These are phyloP conservation scores for Elaeis guineensis DNA, from an alignment of 176 grass and related monocot genomes.

Conservation along the genomic window DNA sequence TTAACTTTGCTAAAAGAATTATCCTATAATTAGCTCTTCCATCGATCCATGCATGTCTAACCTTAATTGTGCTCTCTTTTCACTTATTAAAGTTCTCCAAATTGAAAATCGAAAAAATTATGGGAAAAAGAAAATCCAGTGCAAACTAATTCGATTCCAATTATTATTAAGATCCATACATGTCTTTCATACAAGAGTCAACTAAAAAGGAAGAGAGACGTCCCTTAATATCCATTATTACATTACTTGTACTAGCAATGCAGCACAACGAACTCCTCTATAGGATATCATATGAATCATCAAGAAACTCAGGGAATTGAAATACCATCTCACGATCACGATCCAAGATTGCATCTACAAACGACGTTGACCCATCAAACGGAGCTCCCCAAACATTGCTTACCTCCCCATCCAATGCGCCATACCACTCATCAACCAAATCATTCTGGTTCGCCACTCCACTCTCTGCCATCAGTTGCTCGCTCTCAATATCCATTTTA, in stretches of 20 bases:
- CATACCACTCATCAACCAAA: neutral
- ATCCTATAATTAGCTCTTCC: no score
- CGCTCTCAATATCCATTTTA: neutral
- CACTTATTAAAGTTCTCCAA: no score
- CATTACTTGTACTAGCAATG: neutral
- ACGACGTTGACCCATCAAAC: constrained; percentile 43
- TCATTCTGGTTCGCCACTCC: neutral
- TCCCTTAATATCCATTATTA: no score
- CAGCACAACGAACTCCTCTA: constrained; percentile 13
- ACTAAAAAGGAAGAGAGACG: no score
- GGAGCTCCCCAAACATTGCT: constrained; percentile 4
- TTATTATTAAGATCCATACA: no score
- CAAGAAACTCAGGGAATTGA: constrained; percentile 43
- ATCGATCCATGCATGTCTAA: no score
- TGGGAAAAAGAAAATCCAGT: no score
- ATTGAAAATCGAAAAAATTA: no score
- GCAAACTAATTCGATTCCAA: no score
- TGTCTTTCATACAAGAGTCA: no score
- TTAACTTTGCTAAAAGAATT: no score
- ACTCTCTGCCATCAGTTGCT: constrained; percentile 9
- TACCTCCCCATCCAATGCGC: neutral
- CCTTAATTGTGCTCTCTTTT: no score
- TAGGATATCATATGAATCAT: constrained; percentile 22
- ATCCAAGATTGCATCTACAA: constrained; percentile 83
- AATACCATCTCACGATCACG: constrained; percentile 61